A percentile compares a stretch with the other conserved stretches of the same genome.
phyloP scores from a whole-genome alignment of 192 early-diverging fungal species.

The Coemansia sp. region DNA sequence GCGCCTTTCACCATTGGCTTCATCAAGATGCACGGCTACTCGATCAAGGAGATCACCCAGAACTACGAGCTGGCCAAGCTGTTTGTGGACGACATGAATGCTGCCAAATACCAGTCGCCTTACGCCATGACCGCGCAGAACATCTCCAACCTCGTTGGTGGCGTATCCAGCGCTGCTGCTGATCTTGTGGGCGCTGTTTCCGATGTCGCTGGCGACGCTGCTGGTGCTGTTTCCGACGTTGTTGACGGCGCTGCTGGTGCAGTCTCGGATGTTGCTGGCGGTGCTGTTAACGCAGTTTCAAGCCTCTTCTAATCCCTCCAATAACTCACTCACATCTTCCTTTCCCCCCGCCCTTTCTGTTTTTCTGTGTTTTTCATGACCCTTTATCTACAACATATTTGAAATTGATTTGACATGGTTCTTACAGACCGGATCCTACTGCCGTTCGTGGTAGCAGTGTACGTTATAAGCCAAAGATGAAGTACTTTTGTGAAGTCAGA shows the following conservation, averaged over 20 bases:
- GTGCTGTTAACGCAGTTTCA: background rate
- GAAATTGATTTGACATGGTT: background rate
- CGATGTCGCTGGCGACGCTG: background rate
- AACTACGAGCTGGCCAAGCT: conserved; percentile 34
- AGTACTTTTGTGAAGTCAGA: too few species aligned
- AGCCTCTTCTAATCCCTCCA: background rate
- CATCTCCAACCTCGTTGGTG: background rate
- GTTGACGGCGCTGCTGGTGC: background rate
- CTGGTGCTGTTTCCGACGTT: background rate
- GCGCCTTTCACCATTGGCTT: conserved; percentile 30
- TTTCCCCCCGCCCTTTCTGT: background rate
- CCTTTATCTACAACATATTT: background rate
- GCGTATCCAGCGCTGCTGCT: background rate
- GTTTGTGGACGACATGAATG: conserved; percentile 52
- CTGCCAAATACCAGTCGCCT: conserved; percentile 46
- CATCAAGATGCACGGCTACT: conserved; percentile 48
- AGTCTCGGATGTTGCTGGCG: background rate
- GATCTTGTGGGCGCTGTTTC: background rate
- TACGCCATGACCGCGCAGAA: conserved; percentile 33
- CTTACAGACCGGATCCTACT: background rate
- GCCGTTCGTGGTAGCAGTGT: too few species aligned
- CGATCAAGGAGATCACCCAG: conserved; percentile 33
- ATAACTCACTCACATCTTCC: background rate
- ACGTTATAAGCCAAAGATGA: too few species aligned
- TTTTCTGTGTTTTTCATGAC: background rate